Base-by-base conservation (phyloP, 1,284 basidiomycete genomes). In the Cryptococcus maquisensis region DNA sequence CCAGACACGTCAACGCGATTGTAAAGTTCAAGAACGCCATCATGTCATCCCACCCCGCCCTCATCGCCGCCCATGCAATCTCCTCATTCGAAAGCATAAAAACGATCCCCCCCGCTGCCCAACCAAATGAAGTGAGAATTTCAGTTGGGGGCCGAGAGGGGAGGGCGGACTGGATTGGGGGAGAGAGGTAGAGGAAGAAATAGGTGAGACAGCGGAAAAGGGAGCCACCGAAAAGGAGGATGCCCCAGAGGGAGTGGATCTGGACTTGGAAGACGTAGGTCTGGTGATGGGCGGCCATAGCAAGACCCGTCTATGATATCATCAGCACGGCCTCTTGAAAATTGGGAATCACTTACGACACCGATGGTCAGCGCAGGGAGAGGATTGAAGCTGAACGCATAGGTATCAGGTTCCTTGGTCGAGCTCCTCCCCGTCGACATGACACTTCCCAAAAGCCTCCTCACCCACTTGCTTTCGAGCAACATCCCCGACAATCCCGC, bases 121-220 rank as follows among this genome's bases (percentile, higher is more conserved):
- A 81, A 77, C 88, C 88, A 76, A 98, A 91, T 49, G 88, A 83
- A 5, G 86, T 90, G 44, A 98, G 75, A 1, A 89, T 87, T 78
- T 98, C 94, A 0, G 93, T 96, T 0, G 94, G 94, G 1, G 94
- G 94, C 6, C 93, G 84, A n/a, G 88, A 89, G 2, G 95, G 94
- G 10, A 92, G 80, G 20, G 87, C 81, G 2, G 87, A 89, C 13
- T 73, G 69, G 13, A 71, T 68, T 0, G 79, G 79, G 12, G 80
- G 80, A 32, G 83, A 81, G 47, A 96, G 80, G 87, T 88, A 97
- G 45, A 96, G 81, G 82, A 96, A 92, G 77, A 93, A 90, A 76
- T 98, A 98, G 3, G 94, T 98, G 42, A 80, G 60, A 63, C 77
- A 75, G 15, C 80, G 75, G 65, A 79, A 77, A 42, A 74, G 18